Evolutionary conservation across 441 rosid genomes (phyloP), one percentile per base, ranked within the genome.

Genomic region (Isatis lusitanica): DNA sequence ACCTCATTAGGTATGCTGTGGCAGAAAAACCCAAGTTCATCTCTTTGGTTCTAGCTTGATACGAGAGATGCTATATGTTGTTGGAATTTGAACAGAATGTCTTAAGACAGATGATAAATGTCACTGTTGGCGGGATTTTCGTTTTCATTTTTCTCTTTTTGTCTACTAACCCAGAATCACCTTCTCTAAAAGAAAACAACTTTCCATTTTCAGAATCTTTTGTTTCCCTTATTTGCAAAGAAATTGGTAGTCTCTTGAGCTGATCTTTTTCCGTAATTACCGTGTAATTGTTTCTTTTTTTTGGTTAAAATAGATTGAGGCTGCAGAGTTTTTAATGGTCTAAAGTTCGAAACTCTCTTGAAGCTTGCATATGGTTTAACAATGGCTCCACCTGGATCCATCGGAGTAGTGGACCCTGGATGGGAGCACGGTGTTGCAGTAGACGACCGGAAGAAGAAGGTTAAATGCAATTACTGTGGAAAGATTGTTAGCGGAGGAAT

Each of bases 351-450:
- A 52, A 21, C 36, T 40, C 0, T 72, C 8, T 56, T 59, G 60
- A 56, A 76, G 76, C 40, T 51, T 48, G 66, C 24, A 4, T 33
- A 73, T 73, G 71, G 74, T 78, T 74, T 70, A 35, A 47, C 9
- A 77, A 90, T 87, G 96, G 83, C 84, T 62, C 87, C 92, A 71
- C 72, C 71, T 78, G 85, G 94, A 62, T 79, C 91, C 5, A 18
- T 68, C 1, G 90, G 89, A 77, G 83, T 68, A 17, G 86, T 88
- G 47, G 92, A 91, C 74, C 98, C 93, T 42, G 97, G 96, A 57
- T 93, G 98, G 98, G 93, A 91, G 83, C 96, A 91, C 70, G 97
- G 93, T 12, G 78, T 84, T 78, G 88, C 98, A 50, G 93, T 86
- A 77, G 96, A 93, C 70, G 93, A 86, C 35, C 86, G 88, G 71